A percentile compares a stretch with the other conserved stretches of the same genome.
Conservation (phyloP, 2,329 filamentous ascomycete genomes). For the Cordyceps sp. region DNA sequence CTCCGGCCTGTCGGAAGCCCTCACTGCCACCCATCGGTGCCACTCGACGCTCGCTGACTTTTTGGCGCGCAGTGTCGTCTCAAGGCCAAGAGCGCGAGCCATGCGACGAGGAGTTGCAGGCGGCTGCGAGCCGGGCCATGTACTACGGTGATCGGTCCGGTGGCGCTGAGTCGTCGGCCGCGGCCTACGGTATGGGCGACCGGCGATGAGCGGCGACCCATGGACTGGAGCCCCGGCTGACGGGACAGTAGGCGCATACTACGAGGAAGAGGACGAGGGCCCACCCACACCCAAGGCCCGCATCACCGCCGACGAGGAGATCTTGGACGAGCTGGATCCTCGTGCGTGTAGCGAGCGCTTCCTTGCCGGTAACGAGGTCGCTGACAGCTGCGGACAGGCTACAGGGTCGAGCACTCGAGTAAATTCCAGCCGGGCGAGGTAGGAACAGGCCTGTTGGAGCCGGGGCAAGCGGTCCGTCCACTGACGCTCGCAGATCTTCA, state of each 20-base stretch:
- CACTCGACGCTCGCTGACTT: neutral
- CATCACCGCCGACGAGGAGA: constrained; percentile 3
- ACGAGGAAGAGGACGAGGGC: constrained; percentile 12
- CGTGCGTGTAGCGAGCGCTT: constrained; percentile 11
- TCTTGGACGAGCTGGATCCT: constrained; percentile 15
- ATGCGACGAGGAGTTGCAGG: constrained; percentile 6
- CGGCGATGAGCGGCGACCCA: neutral
- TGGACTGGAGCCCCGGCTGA: neutral
- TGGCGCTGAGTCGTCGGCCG: constrained; percentile 5
- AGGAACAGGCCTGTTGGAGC: too few species aligned
- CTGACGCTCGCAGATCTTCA: constrained; percentile 27
- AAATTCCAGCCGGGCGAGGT: constrained; percentile 25
- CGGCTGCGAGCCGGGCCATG: constrained; percentile 4
- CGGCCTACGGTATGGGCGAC: constrained; percentile 7
- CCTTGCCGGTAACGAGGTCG: neutral
- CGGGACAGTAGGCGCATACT: constrained; percentile 3
- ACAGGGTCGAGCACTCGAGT: constrained; percentile 19
- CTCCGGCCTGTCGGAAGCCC: neutral
- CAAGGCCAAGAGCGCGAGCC: constrained; percentile 1
- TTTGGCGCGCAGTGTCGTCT: neutral
- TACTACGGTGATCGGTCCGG: constrained; percentile 5
- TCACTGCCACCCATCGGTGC: too few species aligned
- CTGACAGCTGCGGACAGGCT: constrained; percentile 13
- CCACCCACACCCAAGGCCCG: constrained; percentile 7
- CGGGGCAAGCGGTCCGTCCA: too few species aligned